Evolutionary conservation across 2,329 filamentous ascomycete genomes (phyloP), one percentile per base, ranked within the genome.

Genomic region (Xylariaceae sp.): DNA sequence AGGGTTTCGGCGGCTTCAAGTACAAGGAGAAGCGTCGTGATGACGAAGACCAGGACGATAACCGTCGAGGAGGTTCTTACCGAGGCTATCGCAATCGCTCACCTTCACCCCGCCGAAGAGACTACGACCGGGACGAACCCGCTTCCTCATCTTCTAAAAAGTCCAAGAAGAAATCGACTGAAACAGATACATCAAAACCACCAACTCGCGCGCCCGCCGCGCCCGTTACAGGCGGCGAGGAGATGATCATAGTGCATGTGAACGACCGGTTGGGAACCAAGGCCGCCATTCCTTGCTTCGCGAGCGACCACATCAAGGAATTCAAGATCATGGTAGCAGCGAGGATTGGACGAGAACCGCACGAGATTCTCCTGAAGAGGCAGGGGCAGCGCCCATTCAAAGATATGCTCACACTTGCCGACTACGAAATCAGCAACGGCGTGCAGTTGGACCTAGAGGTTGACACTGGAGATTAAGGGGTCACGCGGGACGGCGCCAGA

Each of bases 201-300:
- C 70, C 68, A 65, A 53, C 61, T 2, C 66, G 67, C 37, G 61
- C 67, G n/a, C 62, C 67, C 64, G 62, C 70, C 49, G 26, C 66
- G 49, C 4, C 65, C 58, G 16, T 60, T 56, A 24, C 70, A 63
- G 19, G 66, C 64, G 76, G 80, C 5, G 89, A 96, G 70, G 88
- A 92, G 54, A 96, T 97, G 89, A 97, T 98, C 65, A 85, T 96
- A 48, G 93, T 98, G 16, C 87, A 94, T 69, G 87, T 98, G 70
- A 98, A 98, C 73, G 94, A 98, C 75, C 85, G 94, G n/a, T 79
- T 98, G 31, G 94, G 94, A 11, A 97, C 94, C n/a, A 96, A 96
- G 70, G 91, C 93, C 14, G 89, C 91, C 49, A 95, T 98, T 62
- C 94, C 94, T 0, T 97, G 93, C 72, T 80, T 96, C 55, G 87